Evolutionary conservation across 495 filamentous ascomycete species (phyloP).

Genomic region (Penicillium ochrochloron): DNA sequence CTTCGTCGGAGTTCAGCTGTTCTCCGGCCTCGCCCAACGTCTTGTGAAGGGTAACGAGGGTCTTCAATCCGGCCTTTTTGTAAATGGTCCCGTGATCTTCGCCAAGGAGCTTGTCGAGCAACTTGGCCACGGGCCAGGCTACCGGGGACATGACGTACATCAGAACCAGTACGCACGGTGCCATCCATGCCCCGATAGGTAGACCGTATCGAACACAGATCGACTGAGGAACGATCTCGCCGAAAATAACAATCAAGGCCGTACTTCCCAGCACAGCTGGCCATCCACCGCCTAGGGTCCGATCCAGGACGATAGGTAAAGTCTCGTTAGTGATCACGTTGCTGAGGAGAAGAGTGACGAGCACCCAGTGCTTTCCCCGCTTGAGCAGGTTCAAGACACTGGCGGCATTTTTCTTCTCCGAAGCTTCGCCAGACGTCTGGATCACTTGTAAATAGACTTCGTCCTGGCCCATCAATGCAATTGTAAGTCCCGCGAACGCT

Average conservation of each 20-base stretch:
- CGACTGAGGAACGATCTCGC: conserved; percentile 93
- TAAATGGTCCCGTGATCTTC: conserved; percentile 94
- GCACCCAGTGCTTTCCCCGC: conserved; percentile 97
- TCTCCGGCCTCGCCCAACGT: conserved; percentile 84
- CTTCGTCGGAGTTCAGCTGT: conserved; percentile 93
- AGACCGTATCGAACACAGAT: conserved; percentile 96
- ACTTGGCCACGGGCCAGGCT: conserved; percentile 87
- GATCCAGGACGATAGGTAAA: conserved; percentile 90
- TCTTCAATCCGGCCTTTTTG: conserved; percentile 92
- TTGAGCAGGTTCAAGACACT: conserved; percentile 81
- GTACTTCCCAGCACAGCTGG: conserved; percentile 93
- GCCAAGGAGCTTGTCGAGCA: conserved; percentile 85
- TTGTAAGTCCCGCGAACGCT: conserved; percentile 95
- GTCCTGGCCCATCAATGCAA: conserved; percentile 80
- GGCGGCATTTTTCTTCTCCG: conserved; percentile 79
- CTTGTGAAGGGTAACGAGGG: conserved; percentile 89
- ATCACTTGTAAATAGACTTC: conserved; percentile 98
- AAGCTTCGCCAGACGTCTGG: conserved; percentile 76
- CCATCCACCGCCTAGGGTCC: conserved; percentile 92
- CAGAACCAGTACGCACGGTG: conserved; percentile 80
- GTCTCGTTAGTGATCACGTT: conserved; percentile 99
- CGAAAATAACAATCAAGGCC: conserved; percentile 95
- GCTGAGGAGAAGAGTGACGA: conserved; percentile 89
- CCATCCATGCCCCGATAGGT: conserved; percentile 94
- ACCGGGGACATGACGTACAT: conserved; percentile 92